Evolutionary conservation across 768 basidiomycete genomes (phyloP), one percentile per base, ranked within the genome.

Genomic region (Polyporus arcularius): DNA sequence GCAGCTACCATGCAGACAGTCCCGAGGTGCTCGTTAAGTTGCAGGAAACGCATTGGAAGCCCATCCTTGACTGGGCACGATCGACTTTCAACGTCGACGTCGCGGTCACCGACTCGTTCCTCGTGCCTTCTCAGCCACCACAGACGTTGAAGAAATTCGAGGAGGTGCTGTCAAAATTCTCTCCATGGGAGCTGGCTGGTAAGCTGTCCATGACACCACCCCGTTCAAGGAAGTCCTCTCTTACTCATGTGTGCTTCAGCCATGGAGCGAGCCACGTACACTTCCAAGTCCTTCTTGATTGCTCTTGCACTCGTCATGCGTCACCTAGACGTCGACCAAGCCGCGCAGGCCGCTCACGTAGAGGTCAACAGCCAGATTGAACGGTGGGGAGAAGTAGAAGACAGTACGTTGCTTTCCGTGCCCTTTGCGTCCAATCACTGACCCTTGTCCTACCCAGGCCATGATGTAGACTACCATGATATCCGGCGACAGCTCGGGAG

Each of bases 331-430:
- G 92, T 86, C 1, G 92, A 99, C 68, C 79, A 94, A 70, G 96
- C 96, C 9, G 85, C 95, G 2, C 73, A 86, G 52, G 93, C 92
- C 0, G 84, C 94, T 7, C 89, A 90, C 54, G 96, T 96, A 8
- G 97, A 99, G 75, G 96, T 99, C 0, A 81, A 87, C 63, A 96
- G 94, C 72, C 96, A 98, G 76, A 98, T 98, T 61, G 86, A 96
- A 74, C 82, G 88, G 51, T 99, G 97, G 97, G 97, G 97, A n/a
- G 96, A 98, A 76, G 97, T 99, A 0, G 97, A 98, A 79, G 97
- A 98, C 73, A 93, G 96, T 98, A 69, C 80, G 97, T 80, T 54
- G 35, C 4, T 57, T 26, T 4, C 16, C 9, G 15, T 43, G n/a
- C 9, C 8, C 18, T 35, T 47, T 40, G 40, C 60, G 43, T 52